Base-by-base conservation (phyloP, 1,284 basidiomycete species). In the Pseudozyma flocculosa region DNA sequence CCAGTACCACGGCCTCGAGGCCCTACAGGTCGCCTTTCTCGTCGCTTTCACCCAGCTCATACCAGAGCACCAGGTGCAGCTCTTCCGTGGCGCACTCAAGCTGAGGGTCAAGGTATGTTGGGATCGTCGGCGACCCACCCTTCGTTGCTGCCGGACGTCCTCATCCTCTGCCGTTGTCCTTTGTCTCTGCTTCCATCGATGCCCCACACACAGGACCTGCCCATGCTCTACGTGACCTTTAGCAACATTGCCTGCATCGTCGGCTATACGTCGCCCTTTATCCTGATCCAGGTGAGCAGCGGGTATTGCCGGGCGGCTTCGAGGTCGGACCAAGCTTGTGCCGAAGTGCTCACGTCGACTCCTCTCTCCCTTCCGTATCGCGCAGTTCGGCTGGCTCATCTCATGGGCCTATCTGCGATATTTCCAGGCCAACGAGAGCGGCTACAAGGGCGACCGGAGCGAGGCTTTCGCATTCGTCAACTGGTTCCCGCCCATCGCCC, bases 1-100 rank as follows among this genome's bases (percentile, higher is more conserved):
- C 81, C 84, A 86, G 43, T 96, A 93, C 78, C 90, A 91, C 73
- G 94, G 94, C 23, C 86, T 93, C 78, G 89, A 90, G 82, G 89
- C 90, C 2, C 81, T 98, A n/a, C 90, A 95, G 73, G 87, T 87
- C 43, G 89, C 86, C 4, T 84, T 94, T 63, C 83, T 98, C 36
- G 94, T 98, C 48, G 94, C 92, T 11, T 95, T 96, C 80, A 96
- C 92, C 2, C 94, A 98, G 78, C 81, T 95, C 51, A 96, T 97
- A 66, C 94, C 95, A 23, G 94, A 98, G 78, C 92, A 98, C 72
- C 93, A 96, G 79, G 87, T 98, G 7, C 94, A 97, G 77, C 75
- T 97, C 15, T 83, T 97, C 63, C 46, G 51, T 32, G 91, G 92
- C 36, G 81, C 90, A 30, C 76, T 95, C 68, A 92, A 87, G 76